Percentiles rank a stretch among this genome's conserved stretches.
These are phyloP conservation scores for Xylona heveae DNA, from an alignment of 495 filamentous ascomycete species.

Conservation along the genomic window DNA sequence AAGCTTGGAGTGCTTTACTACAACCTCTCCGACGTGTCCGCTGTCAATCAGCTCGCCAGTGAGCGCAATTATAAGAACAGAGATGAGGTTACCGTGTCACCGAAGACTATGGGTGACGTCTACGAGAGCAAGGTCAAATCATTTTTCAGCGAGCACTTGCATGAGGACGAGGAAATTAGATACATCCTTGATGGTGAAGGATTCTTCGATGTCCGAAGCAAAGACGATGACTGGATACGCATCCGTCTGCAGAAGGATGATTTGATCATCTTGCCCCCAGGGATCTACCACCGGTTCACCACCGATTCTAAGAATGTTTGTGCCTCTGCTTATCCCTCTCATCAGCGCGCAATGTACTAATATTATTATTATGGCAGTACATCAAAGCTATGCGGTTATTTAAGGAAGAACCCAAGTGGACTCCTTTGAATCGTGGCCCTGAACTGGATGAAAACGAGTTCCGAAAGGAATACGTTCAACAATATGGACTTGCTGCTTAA, in stretches of 20 bases:
- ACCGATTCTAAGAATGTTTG: constrained; percentile 78
- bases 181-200: constrained; percentile 80
- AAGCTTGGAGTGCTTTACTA: constrained; percentile 62
- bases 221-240: constrained; percentile 62
- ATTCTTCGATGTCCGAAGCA: constrained; percentile 80
- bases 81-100: constrained; percentile 80
- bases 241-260: constrained; percentile 51
- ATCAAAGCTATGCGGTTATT: constrained; percentile 92
- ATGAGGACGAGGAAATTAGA: constrained; percentile 98
- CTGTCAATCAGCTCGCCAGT: constrained; percentile 49
- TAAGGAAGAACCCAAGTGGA: constrained; percentile 99
- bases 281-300: constrained; percentile 94
- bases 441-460: constrained; percentile 63
- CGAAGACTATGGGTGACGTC: constrained; percentile 46
- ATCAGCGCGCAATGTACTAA: constrained; percentile 1
- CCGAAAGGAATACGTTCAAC: constrained; percentile 52
- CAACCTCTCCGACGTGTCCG: constrained; percentile 35
- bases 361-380: constrained; percentile 31
- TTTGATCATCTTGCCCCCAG: constrained; percentile 80
- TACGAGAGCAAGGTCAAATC: constrained; percentile 82
- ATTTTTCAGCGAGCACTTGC: constrained; percentile 90
- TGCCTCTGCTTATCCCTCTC: constrained; percentile 8
- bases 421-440: constrained; percentile 60
- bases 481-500: too few relatives aligned
- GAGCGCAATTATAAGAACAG: constrained; percentile 83